phyloP scores from a whole-genome alignment of 768 basidiomycete genomes.

The Calocera cornea region DNA sequence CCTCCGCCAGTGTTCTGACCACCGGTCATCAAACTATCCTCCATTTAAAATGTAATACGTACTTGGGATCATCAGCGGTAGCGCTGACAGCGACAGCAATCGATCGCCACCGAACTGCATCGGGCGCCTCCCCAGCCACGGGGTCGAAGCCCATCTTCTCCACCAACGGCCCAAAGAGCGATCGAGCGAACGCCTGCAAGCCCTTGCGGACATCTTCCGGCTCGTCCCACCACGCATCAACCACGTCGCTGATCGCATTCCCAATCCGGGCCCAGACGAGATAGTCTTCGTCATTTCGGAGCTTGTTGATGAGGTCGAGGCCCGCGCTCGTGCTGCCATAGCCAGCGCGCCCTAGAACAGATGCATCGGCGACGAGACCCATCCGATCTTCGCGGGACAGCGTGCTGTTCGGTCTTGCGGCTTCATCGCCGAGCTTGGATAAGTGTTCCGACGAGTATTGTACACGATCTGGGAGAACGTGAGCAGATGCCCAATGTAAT shows the following conservation, averaged over 20 bases:
- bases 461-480: conserved; percentile 50
- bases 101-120: conserved; percentile 58
- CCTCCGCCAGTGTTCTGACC: conserved; percentile 58
- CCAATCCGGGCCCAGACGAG: conserved; percentile 69
- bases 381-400: conserved; percentile 80
- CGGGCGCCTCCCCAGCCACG: conserved; percentile 47
- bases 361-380: conserved; percentile 72
- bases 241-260: conserved; percentile 39
- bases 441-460: conserved; percentile 72
- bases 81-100: conserved; percentile 51
- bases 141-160: conserved; percentile 69
- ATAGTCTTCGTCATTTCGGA: conserved; percentile 65
- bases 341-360: conserved; percentile 71
- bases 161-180: conserved; percentile 53
- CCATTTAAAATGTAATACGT: background rate
- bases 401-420: conserved; percentile 45
- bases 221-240: conserved; percentile 75
- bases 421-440: conserved; percentile 63
- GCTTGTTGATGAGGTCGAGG: conserved; percentile 53
- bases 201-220: conserved; percentile 33
- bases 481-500: conserved; percentile 7
- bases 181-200: conserved; percentile 45
- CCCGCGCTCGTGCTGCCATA: conserved; percentile 62
- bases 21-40: conserved; percentile 4
- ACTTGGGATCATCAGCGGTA: conserved; percentile 29